Evolutionary conservation across 305 asterid species (phyloP).

Genomic region (Fraxinus dipetala): DNA sequence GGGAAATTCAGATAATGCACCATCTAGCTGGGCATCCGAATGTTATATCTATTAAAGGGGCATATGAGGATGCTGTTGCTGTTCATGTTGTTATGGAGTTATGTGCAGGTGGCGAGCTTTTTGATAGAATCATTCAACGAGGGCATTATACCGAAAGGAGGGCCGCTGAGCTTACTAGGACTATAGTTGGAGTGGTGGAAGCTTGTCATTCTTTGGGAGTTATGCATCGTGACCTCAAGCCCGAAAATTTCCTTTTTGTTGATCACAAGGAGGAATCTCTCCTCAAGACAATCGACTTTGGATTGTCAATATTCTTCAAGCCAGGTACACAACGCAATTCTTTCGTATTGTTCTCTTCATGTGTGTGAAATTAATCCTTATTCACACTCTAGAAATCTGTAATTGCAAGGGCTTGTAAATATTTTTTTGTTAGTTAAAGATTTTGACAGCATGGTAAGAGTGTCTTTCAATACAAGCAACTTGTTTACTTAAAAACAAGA

Average conservation of each 20-base stretch:
- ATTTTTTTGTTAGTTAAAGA: background rate
- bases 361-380: background rate
- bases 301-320: conserved; percentile 65
- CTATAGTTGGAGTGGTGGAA: conserved; percentile 70
- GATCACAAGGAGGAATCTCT: conserved; percentile 63
- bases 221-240: conserved; percentile 80
- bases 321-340: conserved; percentile 41
- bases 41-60: conserved; percentile 68
- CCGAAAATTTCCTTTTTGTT: conserved; percentile 68
- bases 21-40: conserved; percentile 68
- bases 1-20: conserved; percentile 80
- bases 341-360: background rate
- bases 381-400: conserved; percentile 1
- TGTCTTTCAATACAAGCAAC: background rate
- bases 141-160: conserved; percentile 74
- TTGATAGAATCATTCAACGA: conserved; percentile 59
- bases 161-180: conserved; percentile 78
- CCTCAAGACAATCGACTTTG: conserved; percentile 69
- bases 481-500: background rate
- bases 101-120: conserved; percentile 73
- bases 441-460: background rate
- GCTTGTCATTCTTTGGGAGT: conserved; percentile 76
- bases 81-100: conserved; percentile 71
- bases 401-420: background rate
- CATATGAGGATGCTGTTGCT: conserved; percentile 62